Evolutionary conservation across 331 rosid genomes (phyloP).

Genomic region (Telfairia occidentalis): DNA sequence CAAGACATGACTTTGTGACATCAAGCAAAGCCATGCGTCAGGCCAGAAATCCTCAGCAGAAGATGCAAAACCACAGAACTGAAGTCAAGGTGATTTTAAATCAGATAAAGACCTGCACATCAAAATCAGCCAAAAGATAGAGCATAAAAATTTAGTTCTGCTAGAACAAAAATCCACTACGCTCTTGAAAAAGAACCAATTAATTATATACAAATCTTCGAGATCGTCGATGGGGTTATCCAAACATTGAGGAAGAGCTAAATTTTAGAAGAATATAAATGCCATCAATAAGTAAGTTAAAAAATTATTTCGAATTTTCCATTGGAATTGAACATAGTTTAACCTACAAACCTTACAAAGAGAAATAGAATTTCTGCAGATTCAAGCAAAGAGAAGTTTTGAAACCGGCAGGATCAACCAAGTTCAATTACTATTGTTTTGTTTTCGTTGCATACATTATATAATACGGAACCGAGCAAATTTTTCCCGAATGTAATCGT

Average conservation of each 20-base stretch:
- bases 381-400: not conserved
- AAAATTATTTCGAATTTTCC: not conserved
- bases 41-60: not conserved
- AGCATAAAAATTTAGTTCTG: not conserved
- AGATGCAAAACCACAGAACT: not conserved
- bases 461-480: not conserved
- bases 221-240: not conserved
- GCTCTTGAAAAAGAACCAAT: not conserved
- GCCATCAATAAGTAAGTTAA: not conserved
- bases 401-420: not conserved
- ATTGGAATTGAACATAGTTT: not conserved
- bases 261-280: not conserved
- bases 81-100: not conserved
- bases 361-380: not conserved
- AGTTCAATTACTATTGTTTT: not conserved
- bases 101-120: not conserved
- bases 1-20: conserved; percentile 58
- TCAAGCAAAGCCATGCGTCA: conserved; percentile 58
- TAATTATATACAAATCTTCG: not conserved
- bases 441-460: not conserved
- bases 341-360: not conserved
- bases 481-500: too few species aligned
- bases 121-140: not conserved
- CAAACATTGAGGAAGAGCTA: not conserved
- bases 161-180: not conserved